phyloP scores from a whole-genome alignment of 371 early-diverging fungal genomes.

The Apophysomyces elegans region DNA sequence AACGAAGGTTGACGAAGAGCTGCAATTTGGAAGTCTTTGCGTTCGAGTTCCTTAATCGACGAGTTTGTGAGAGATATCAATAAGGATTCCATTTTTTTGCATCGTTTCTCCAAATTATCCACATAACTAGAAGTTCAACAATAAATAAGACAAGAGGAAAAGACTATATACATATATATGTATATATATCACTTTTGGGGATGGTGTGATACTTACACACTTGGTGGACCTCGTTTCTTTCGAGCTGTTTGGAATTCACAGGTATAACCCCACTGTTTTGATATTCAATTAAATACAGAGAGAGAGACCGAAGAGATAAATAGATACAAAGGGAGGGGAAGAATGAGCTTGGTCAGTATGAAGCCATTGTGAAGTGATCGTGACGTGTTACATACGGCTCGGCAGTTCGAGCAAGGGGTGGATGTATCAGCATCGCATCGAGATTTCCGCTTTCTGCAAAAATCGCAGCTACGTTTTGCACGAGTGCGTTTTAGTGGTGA shows the following conservation, averaged over 20 bases:
- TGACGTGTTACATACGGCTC: slow-evolving; percentile 38
- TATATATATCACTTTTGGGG: too few relatives aligned
- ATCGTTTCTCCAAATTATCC: slow-evolving; percentile 47
- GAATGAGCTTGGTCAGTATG: not conserved
- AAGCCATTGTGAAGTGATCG: not conserved
- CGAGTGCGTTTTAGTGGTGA: slow-evolving; percentile 48
- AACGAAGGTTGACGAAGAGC: slow-evolving; percentile 1
- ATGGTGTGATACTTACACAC: slow-evolving; percentile 36
- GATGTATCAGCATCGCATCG: slow-evolving; percentile 56
- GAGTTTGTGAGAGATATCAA: slow-evolving; percentile 39
- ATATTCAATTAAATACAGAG: not conserved
- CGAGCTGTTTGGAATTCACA: slow-evolving; percentile 53
- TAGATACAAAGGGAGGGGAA: not conserved
- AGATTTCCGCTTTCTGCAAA: slow-evolving; percentile 55
- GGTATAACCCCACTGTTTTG: slow-evolving; percentile 48
- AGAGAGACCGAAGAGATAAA: slow-evolving; percentile 3
- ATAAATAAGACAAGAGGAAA: not conserved
- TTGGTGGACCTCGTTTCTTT: slow-evolving; percentile 57
- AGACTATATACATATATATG: not conserved
- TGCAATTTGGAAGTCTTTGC: slow-evolving; percentile 30
- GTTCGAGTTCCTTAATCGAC: slow-evolving; percentile 48
- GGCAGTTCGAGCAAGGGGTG: slow-evolving; percentile 54
- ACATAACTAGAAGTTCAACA: slow-evolving; percentile 36
- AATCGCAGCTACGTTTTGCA: slow-evolving; percentile 59
- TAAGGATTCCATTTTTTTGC: slow-evolving; percentile 52